A percentile compares a stretch with the other conserved stretches of the same genome.
Evolutionary conservation across 1,284 basidiomycete species (phyloP).

Genomic region (Golubevia pallescens): DNA sequence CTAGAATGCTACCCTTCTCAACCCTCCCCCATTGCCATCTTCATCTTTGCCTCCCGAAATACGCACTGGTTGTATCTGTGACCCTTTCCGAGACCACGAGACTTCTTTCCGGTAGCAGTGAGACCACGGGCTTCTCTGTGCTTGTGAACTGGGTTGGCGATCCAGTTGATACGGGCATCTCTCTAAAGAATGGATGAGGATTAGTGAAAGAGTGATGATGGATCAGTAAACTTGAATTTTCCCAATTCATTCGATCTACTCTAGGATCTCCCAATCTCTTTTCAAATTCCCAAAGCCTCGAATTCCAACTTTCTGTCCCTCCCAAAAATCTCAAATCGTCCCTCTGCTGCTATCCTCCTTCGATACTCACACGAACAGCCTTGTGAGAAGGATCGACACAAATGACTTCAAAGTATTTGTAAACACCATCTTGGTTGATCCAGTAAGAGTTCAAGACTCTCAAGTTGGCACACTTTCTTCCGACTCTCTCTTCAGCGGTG

Average conservation of each 20-base stretch:
- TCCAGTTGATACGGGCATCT: constrained; percentile 63
- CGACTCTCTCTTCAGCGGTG: constrained; percentile 62
- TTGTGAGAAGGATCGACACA: constrained; percentile 62
- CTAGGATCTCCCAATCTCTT: background rate
- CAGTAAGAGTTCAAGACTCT: constrained; percentile 64
- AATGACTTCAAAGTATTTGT: constrained; percentile 65
- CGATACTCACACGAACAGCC: constrained; percentile 37
- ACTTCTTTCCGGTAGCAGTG: constrained; percentile 59
- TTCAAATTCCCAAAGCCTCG: background rate
- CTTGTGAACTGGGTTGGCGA: constrained; percentile 62
- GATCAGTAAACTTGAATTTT: too few relatives aligned
- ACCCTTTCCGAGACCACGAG: constrained; percentile 55
- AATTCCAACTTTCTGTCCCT: background rate
- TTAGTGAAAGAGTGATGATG: background rate
- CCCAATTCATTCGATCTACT: too few relatives aligned
- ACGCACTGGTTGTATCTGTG: constrained; percentile 55
- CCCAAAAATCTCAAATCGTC: too few relatives aligned
- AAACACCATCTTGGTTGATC: constrained; percentile 64
- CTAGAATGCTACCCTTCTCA: too few relatives aligned
- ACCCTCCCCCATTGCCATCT: background rate
- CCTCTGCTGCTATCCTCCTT: too few relatives aligned
- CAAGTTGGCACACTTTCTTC: constrained; percentile 61
- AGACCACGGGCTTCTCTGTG: constrained; percentile 59
- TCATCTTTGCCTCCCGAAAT: background rate
- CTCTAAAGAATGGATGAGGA: constrained; percentile 6